Base-by-base conservation (phyloP, 495 filamentous ascomycete species). In the Penicillium turbatum region DNA sequence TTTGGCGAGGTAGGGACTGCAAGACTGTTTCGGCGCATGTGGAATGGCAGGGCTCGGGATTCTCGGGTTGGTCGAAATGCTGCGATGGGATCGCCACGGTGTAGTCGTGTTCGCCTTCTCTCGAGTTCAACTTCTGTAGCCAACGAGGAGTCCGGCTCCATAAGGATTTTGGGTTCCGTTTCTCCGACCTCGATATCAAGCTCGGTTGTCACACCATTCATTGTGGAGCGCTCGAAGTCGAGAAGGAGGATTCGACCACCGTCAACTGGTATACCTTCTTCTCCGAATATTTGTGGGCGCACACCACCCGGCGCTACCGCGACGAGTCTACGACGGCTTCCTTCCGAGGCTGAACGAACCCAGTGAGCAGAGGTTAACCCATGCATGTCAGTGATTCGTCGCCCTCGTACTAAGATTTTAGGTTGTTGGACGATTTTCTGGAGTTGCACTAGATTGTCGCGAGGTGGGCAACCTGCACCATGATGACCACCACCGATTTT, bases 101-200 rank as follows among this genome's bases (percentile, higher is more conserved):
- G 63, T 49, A 77, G 43, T 24, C 66, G 70, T 11, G 89, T 92
- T 53, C 89, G 75, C 53, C 87, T 78, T 56, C 89, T 82, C 43
- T 87, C 87, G 54, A 95, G 81, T 55, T 89, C 89, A 19, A 95
- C 88, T 65, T 92, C 89, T 2, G 84, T 82, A 55, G 88, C 89
- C 47, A 92, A 76, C 59, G 90, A 89, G 13, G 86, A 81, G 49
- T 85, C 79, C 55, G 88, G 86, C 60, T 95, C 89, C 62, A 82
- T 79, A 1, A 95, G 70, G 2, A 82, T 72, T 69, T 88, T 87
- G 11, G 83, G 84, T 48, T 80, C 81, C 37, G 76, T 77, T 40
- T 83, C 82, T 3, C 89, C 89, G 49, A 93, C 81, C 66, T 93
- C 89, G 55, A 95, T 85, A 2, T 75, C 82, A 21, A 87, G 60